Conservation (phyloP, 352 stramenopile species). For the Salisapilia sapeloensis region DNA sequence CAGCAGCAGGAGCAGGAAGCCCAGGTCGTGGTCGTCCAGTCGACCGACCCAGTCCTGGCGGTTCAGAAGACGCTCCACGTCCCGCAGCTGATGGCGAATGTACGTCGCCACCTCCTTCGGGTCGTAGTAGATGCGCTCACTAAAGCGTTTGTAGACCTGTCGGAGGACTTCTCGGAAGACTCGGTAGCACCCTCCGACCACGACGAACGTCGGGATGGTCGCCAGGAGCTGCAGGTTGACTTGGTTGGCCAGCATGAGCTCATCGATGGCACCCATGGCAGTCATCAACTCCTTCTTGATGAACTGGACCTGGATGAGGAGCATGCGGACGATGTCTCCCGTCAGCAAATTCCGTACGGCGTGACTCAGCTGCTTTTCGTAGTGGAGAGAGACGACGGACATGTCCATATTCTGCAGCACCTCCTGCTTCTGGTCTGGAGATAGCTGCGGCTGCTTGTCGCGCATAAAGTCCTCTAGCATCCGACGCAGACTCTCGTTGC, state of each 20-base stretch:
- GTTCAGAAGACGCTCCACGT: conserved; percentile 74
- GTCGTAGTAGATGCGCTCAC: conserved; percentile 63
- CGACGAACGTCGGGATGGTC: conserved; percentile 69
- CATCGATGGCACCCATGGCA: conserved; percentile 73
- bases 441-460: conserved; percentile 45
- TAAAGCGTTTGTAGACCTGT: conserved; percentile 65
- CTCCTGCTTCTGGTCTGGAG: conserved; percentile 15
- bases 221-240: conserved; percentile 76
- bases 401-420: conserved; percentile 55
- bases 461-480: conserved; percentile 69
- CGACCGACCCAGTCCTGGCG: conserved; percentile 37
- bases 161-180: conserved; percentile 30
- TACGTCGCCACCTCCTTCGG: conserved; percentile 52
- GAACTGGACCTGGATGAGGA: conserved; percentile 79
- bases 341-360: conserved; percentile 68
- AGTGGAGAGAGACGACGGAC: conserved; percentile 57
- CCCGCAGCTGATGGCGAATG: conserved; percentile 59
- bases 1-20: conserved; percentile 51
- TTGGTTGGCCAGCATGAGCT: conserved; percentile 79
- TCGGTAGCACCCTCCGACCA: conserved; percentile 57
- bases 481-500: conserved; percentile 61
- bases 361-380: conserved; percentile 39
- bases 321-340: conserved; percentile 74
- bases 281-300: conserved; percentile 84
- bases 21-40: conserved; percentile 46